These are phyloP conservation scores for Pichia sp. DNA, from an alignment of 1,139 yeast genomes.

Conservation along the genomic window DNA sequence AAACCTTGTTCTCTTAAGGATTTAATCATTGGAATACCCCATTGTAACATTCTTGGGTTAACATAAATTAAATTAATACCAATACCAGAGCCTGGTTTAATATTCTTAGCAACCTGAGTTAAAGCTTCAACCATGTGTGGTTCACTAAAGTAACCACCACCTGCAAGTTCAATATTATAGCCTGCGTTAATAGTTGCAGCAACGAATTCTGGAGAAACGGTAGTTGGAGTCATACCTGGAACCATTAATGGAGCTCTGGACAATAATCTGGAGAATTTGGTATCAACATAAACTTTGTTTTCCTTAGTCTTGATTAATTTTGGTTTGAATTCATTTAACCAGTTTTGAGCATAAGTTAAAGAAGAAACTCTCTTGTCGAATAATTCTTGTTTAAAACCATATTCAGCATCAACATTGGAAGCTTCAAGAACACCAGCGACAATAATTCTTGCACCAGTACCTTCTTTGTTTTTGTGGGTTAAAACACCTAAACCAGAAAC, in stretches of 20 bases:
- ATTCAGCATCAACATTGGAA: slow-evolving; percentile 63
- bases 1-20: slow-evolving; percentile 84
- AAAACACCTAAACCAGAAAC: slow-evolving; percentile 92
- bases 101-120: slow-evolving; percentile 56
- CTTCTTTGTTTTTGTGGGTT: slow-evolving; percentile 96
- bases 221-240: slow-evolving; percentile 99
- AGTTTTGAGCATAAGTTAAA: slow-evolving; percentile 79
- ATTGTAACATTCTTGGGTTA: slow-evolving; percentile 94
- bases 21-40: slow-evolving; percentile 96
- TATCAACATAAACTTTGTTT: slow-evolving; percentile 81
- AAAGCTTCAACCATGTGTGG: slow-evolving; percentile 67
- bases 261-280: slow-evolving; percentile 85
- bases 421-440: slow-evolving; percentile 87
- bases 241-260: slow-evolving; percentile 97
- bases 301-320: slow-evolving; percentile 64
- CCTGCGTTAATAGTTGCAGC: slow-evolving; percentile 94
- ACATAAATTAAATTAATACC: slow-evolving; percentile 91
- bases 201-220: slow-evolving; percentile 90
- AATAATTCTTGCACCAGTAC: slow-evolving; percentile 93
- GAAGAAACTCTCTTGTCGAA: slow-evolving; percentile 63
- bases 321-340: slow-evolving; percentile 88
- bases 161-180: slow-evolving; percentile 94
- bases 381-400: slow-evolving; percentile 92
- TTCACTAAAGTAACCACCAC: slow-evolving; percentile 94
- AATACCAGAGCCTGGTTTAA: slow-evolving; percentile 82